Conservation (phyloP, 1,139 yeast genomes). For the Pichia cactophila region DNA sequence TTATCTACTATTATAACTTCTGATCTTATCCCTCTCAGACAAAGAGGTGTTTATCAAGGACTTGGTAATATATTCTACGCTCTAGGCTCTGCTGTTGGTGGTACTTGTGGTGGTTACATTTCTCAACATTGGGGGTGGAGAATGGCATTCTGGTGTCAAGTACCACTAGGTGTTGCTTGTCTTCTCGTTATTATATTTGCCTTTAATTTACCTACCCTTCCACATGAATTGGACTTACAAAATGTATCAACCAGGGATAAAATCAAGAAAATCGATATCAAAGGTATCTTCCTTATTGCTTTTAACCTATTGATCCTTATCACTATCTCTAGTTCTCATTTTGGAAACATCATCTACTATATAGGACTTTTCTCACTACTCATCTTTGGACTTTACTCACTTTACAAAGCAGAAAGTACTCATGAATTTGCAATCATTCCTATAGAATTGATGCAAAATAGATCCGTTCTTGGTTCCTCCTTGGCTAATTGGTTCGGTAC, state of each 20-base stretch:
- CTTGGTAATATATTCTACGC: slow-evolving; percentile 59
- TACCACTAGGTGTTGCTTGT: slow-evolving; percentile 56
- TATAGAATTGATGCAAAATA: slow-evolving; percentile 27
- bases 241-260: slow-evolving; percentile 31
- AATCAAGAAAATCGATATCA: slow-evolving; percentile 58
- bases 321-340: slow-evolving; percentile 57
- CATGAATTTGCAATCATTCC: slow-evolving; percentile 32
- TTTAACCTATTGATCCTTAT: slow-evolving; percentile 36
- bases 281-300: slow-evolving; percentile 60
- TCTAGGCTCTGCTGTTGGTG: slow-evolving; percentile 65
- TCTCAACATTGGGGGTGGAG: slow-evolving; percentile 79
- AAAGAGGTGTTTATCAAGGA: slow-evolving; percentile 57
- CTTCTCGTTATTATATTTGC: slow-evolving; percentile 32
- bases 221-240: slow-evolving; percentile 27
- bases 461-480: slow-evolving; percentile 32
- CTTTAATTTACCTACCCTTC: slow-evolving; percentile 30
- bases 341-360: slow-evolving; percentile 35
- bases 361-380: slow-evolving; percentile 8
- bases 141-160: slow-evolving; percentile 51
- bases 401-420: slow-evolving; percentile 27
- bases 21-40: slow-evolving; percentile 50
- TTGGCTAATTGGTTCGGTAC: slow-evolving; percentile 36
- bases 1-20: slow-evolving; percentile 48
- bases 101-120: slow-evolving; percentile 61
- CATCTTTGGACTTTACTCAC: slow-evolving; percentile 14